Evolutionary conservation across 1,284 basidiomycete species (phyloP).

Genomic region (Athelia sp.): DNA sequence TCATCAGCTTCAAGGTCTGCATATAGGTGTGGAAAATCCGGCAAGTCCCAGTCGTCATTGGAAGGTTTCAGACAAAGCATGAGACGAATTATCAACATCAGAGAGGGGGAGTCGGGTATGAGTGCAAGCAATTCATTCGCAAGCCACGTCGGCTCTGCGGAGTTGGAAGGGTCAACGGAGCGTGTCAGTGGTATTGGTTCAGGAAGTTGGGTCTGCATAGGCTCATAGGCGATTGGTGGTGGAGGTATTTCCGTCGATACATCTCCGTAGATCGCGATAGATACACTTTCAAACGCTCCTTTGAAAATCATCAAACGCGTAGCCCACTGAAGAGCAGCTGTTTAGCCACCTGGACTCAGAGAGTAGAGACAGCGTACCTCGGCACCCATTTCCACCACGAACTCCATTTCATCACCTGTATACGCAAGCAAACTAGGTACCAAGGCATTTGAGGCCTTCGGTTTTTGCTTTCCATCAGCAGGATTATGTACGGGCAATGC

Average conservation of each 20-base stretch:
- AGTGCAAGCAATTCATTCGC: conserved; percentile 56
- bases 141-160: conserved; percentile 51
- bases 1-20: conserved; percentile 45
- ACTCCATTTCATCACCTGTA: conserved; percentile 62
- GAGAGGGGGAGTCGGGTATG: conserved; percentile 54
- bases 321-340: conserved; percentile 45
- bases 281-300: conserved; percentile 61
- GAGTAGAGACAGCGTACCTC: conserved; percentile 40
- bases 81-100: conserved; percentile 58
- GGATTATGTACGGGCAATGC: conserved; percentile 31
- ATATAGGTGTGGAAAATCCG: conserved; percentile 65
- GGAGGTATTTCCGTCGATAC: conserved; percentile 31
- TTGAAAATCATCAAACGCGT: conserved; percentile 77
- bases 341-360: conserved; percentile 7
- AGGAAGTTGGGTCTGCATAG: conserved; percentile 31
- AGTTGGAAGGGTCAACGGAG: conserved; percentile 55
- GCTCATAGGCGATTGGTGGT: conserved; percentile 24
- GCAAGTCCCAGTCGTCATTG: conserved; percentile 71
- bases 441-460: conserved; percentile 59
- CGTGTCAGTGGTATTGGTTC: conserved; percentile 37
- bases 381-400: conserved; percentile 60
- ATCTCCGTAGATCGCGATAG: conserved; percentile 67
- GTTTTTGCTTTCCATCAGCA: conserved; percentile 49
- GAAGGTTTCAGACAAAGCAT: conserved; percentile 74
- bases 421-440: conserved; percentile 70